Evolutionary conservation across 1,284 basidiomycete genomes (phyloP).

Genomic region (Grifola frondosa): DNA sequence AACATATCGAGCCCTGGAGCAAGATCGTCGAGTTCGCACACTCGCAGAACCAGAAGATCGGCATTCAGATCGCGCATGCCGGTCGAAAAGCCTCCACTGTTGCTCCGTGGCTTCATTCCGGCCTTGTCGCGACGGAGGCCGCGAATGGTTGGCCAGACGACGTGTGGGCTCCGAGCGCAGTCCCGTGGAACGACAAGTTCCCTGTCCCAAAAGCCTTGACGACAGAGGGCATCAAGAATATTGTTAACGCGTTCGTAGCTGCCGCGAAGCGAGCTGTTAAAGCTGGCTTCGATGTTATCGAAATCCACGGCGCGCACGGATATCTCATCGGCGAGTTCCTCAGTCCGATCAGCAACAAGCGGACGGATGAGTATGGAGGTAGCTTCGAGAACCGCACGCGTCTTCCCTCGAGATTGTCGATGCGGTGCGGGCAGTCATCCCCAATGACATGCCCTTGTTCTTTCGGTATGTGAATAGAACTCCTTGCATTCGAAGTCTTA

Average conservation of each 20-base stretch:
- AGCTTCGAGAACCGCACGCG: slow-evolving; percentile 51
- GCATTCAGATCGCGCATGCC: slow-evolving; percentile 76
- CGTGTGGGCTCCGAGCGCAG: slow-evolving; percentile 47
- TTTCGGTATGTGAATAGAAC: slow-evolving; percentile 49
- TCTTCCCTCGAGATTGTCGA: slow-evolving; percentile 51
- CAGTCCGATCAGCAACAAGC: slow-evolving; percentile 55
- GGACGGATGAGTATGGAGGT: slow-evolving; percentile 62
- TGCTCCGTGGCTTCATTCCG: slow-evolving; percentile 55
- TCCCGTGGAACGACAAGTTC: slow-evolving; percentile 51
- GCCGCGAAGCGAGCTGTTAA: slow-evolving; percentile 55
- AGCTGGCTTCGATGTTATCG: slow-evolving; percentile 44
- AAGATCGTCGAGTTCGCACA: slow-evolving; percentile 72
- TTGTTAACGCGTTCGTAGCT: slow-evolving; percentile 61
- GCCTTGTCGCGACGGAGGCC: slow-evolving; percentile 34
- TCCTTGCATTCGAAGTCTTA: slow-evolving; percentile 30
- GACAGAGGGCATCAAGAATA: slow-evolving; percentile 50
- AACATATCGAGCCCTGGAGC: slow-evolving; percentile 62
- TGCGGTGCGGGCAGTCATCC: slow-evolving; percentile 49
- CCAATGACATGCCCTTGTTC: slow-evolving; percentile 63
- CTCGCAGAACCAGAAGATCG: slow-evolving; percentile 61
- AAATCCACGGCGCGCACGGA: slow-evolving; percentile 41
- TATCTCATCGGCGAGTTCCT: slow-evolving; percentile 43
- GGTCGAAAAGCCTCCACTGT: slow-evolving; percentile 71
- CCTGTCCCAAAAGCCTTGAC: slow-evolving; percentile 58
- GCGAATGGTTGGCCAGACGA: slow-evolving; percentile 66